Base-by-base conservation (phyloP, 805 yeast genomes). In the Ogataea corticis region DNA sequence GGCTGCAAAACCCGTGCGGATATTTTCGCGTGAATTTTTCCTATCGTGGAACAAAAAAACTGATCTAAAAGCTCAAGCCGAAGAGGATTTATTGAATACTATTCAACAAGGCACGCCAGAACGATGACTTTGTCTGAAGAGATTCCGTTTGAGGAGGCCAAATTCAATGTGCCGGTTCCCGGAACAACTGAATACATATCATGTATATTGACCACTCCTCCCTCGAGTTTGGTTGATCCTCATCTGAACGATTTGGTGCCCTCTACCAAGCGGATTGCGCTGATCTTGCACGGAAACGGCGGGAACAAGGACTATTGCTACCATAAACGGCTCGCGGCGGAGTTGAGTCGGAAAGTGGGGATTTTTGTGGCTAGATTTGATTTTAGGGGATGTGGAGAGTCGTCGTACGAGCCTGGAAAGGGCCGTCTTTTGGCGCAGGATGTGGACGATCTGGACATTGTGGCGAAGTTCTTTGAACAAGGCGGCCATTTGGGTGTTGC, bases 231-330 rank as follows among this genome's bases (percentile, higher is more conserved):
- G 10, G 42, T 43, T 19, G 56, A 55, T 27, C 50, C 45, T 2
- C 44, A 42, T 34, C 33, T 13, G 7, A 35, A 44, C 23, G 44
- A 39, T 31, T 42, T 47, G n/a, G 44, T 48, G 3, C 55, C 56
- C 7, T 47, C 52, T 3, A 57, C 64, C 0, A 41, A 41, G 11
- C 42, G 63, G 40, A 40, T 61, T 4, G 88, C 83, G 0, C 59
- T 90, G 5, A 59, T 90, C 14, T 53, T 81, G n/a, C 97, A 91
- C 62, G 97, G 97, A 1, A 85, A 79, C 50, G 91, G 83, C 0
- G 95, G 96, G 0, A 95, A 91, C 61, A 79, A 88, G 53, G 79
- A 86, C 68, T 85, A 87, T 61, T 80, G 87, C 48, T 90, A 85
- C 63, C 89, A 85, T 51, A 76, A 77, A 19, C 55, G 67, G 13